Evolutionary conservation across 345 rosid genomes (phyloP), one percentile per base, ranked within the genome.

Genomic region (Theobroma cacao): DNA sequence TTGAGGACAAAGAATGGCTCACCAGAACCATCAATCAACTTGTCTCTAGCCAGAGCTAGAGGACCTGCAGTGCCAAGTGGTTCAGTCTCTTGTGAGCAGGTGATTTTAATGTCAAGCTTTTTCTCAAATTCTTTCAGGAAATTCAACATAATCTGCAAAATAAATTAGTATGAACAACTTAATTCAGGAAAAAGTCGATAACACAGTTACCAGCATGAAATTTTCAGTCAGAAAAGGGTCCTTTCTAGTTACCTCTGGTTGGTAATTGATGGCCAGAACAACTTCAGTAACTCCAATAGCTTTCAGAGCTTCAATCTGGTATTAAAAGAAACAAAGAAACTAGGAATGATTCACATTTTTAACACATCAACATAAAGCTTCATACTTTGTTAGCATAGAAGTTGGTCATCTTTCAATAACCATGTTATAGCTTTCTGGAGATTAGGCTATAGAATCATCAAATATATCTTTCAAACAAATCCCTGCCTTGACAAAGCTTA

Each of bases 61-160:
- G 95, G 97, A 74, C 93, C 97, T 75, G 95, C 95, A 31, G 97
- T 92, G 71, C 97, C 95, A 30, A 91, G 95, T 34, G 97, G 93
- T 80, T 93, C 97, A 9, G 97, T 88, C 87, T 93, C 97, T 68
- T 90, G 95, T 11, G 95, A 93, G 87, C 91, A 93, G 8, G 88
- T 87, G 82, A 93, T 93, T 84, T 81, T 91, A 71, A 93, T 93
- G 28, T 85, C 94, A 48, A 93, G 87, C 82, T 93, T 91, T 41
- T 88, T 74, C 88, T 93, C 93, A 84, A 87, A 91, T 50, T 88
- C 91, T 82, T 90, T 91, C 86, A 93, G 79, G 82, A 92, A 92
- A 79, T 86, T 88, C 80, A 91, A 56, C 95, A 91, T 91, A 69
- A 91, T 86, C 95, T 92, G 86, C 78, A 76, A 43, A 56, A 33